Evolutionary conservation across 202 grass and related monocot genomes (phyloP), one percentile per base, ranked within the genome.

Genomic region (Schoenoplectus tabernaemontani): DNA sequence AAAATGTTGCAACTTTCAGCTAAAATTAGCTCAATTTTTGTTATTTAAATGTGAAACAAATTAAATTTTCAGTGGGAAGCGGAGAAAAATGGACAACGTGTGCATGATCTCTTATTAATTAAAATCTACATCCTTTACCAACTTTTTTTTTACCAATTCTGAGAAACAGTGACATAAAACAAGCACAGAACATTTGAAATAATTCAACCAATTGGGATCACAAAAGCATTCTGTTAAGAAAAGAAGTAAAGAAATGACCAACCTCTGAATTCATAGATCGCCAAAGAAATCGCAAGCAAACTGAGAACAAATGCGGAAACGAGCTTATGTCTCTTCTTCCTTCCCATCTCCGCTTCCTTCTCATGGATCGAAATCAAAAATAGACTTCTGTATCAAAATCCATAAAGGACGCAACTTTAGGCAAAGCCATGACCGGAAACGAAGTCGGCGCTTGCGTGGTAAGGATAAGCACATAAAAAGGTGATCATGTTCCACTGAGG

Each of bases 251-350:
- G 36, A 64, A 32, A 11, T 11, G 42, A 80, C 41, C 16, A 38
- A 78, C 76, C 76, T 78, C 57, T 43, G 57, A 80, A 80, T 63
- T 44, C 77, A 64, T 20, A 64, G 59, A 80, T 33, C 37, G 15
- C 59, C 22, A 64, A 22, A 33, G 42, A 63, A 80, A 46, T 50
- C 23, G 39, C 58, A 19, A 80, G 24, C 28, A 80, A 48, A 63
- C 59, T 41, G 11, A 80, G 19, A n/a, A 80, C 37, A 36, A 50
- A 4, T 51, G 77, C 58, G 38, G 16, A 41, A n/a, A 30, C 58
- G 22, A 80, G 39, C 58, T 80, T 80, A 64, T 80, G 59, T 50
- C 77, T 80, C 59, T 48, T 80, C 77, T 65, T 80, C 77, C 38
- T 80, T 13, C 56, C 53, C 77, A 79, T 79, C 77, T 80, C 59